Evolutionary conservation across 495 filamentous ascomycete species (phyloP).

Genomic region (Pyronema domesticum): DNA sequence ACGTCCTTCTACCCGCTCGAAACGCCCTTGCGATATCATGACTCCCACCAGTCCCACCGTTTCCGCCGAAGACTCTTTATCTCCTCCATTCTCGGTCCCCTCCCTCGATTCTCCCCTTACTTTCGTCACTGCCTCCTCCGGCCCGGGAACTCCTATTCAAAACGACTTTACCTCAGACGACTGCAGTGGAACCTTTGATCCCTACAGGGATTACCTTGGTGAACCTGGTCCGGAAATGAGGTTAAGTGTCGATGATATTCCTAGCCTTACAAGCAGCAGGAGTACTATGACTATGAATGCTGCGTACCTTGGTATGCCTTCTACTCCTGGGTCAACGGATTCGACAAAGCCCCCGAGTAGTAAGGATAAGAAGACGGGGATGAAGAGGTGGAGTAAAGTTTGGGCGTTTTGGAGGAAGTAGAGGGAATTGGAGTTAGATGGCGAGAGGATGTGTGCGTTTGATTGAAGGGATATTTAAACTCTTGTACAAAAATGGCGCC

Average conservation of each 20-base stretch:
- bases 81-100: slow-evolving; percentile 1
- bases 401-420: slow-evolving; percentile 24
- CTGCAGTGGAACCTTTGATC: slow-evolving; percentile 17
- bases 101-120: slow-evolving; percentile 20
- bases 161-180: slow-evolving; percentile 15
- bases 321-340: slow-evolving; percentile 14
- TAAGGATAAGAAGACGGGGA: slow-evolving; percentile 14
- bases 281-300: slow-evolving; percentile 25
- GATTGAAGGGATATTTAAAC: no score
- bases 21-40: slow-evolving; percentile 20
- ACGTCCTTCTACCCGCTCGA: not conserved
- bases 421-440: not conserved
- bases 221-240: slow-evolving; percentile 25
- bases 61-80: slow-evolving; percentile 17
- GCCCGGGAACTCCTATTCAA: slow-evolving; percentile 19
- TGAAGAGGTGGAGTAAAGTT: slow-evolving; percentile 23
- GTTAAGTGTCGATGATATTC: slow-evolving; percentile 25
- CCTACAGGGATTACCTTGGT: slow-evolving; percentile 20
- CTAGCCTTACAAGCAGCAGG: slow-evolving; percentile 22
- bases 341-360: slow-evolving; percentile 7
- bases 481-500: no score
- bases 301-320: slow-evolving; percentile 19
- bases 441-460: no score
- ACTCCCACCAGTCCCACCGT: slow-evolving; percentile 9
- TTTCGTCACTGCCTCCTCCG: slow-evolving; percentile 20